These are phyloP conservation scores for Trichocomaceae sp. DNA, from an alignment of 2,329 filamentous ascomycete genomes.

Conservation along the genomic window DNA sequence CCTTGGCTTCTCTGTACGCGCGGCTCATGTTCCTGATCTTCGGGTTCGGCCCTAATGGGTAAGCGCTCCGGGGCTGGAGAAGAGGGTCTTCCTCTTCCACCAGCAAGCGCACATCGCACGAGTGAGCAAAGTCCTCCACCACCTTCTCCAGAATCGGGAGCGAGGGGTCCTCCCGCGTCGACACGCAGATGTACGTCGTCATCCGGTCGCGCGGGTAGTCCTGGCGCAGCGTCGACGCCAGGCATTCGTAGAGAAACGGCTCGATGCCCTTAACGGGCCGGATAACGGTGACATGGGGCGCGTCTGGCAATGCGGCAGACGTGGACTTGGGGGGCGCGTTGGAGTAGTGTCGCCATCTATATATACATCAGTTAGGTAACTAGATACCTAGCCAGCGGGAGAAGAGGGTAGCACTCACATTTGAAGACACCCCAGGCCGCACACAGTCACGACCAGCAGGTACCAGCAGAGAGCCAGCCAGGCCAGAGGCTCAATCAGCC, in stretches of 20 bases:
- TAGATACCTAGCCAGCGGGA: no score
- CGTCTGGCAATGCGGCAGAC: constrained; percentile 41
- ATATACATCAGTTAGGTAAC: no score
- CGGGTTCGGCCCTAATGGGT: constrained; percentile 80
- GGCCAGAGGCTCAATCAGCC: constrained; percentile 35
- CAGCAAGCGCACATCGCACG: constrained; percentile 61
- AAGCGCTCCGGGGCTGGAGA: constrained; percentile 50
- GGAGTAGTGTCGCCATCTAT: constrained; percentile 51
- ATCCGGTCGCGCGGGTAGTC: constrained; percentile 70
- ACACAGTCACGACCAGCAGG: constrained; percentile 49
- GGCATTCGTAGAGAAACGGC: constrained; percentile 82
- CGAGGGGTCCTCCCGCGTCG: constrained; percentile 67
- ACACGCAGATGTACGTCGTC: constrained; percentile 75
- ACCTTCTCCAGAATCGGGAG: constrained; percentile 66
- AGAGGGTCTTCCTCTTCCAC: constrained; percentile 76
- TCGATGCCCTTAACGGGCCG: constrained; percentile 91
- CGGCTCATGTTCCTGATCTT: constrained; percentile 96
- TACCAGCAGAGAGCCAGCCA: constrained; percentile 52
- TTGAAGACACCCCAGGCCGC: constrained; percentile 52
- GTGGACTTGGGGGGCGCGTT: constrained; percentile 31
- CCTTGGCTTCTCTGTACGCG: constrained; percentile 79
- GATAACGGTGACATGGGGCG: constrained; percentile 83
- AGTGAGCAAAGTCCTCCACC: constrained; percentile 63
- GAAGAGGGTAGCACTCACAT: no score
- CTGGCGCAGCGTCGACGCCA: constrained; percentile 77